A percentile compares a stretch with the other conserved stretches of the same genome.
These are phyloP conservation scores for Leptographium radiaticola DNA, from an alignment of 2,329 filamentous ascomycete genomes.

Conservation along the genomic window DNA sequence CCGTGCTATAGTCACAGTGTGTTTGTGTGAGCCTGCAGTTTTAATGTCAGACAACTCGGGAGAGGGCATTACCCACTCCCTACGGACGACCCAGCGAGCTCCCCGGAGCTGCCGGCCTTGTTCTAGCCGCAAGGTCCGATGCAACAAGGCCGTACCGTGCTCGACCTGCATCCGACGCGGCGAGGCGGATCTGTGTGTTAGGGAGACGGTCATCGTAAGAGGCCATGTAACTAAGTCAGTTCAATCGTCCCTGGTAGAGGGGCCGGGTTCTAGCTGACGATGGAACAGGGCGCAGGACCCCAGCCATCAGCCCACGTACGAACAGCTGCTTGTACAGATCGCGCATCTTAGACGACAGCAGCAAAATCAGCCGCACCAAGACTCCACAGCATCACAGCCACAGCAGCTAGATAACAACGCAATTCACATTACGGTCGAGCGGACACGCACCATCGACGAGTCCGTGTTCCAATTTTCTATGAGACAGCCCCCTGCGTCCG, in stretches of 20 bases:
- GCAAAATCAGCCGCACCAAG: background rate
- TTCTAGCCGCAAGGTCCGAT: constrained; percentile 14
- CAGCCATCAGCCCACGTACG: background rate
- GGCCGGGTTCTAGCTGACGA: background rate
- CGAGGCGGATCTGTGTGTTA: background rate
- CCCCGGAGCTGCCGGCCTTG: constrained; percentile 14
- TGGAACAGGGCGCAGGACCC: background rate
- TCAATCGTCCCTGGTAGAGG: background rate
- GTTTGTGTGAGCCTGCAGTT: background rate
- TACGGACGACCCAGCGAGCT: constrained; percentile 10
- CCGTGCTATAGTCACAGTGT: background rate
- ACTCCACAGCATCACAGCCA: background rate
- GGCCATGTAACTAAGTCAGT: background rate
- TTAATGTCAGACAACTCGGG: background rate
- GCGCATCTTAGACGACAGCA: background rate
- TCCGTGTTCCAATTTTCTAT: background rate
- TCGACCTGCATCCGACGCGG: constrained; percentile 14
- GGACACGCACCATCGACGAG: background rate
- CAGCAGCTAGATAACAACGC: background rate
- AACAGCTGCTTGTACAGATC: background rate
- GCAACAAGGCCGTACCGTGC: constrained; percentile 15
- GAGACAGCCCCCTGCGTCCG: background rate
- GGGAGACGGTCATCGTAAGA: constrained; percentile 1
- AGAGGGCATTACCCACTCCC: background rate
- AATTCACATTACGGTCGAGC: background rate